Conservation (phyloP, 1,139 yeast species). For the Zhuliangozyma parablackwelliae region DNA sequence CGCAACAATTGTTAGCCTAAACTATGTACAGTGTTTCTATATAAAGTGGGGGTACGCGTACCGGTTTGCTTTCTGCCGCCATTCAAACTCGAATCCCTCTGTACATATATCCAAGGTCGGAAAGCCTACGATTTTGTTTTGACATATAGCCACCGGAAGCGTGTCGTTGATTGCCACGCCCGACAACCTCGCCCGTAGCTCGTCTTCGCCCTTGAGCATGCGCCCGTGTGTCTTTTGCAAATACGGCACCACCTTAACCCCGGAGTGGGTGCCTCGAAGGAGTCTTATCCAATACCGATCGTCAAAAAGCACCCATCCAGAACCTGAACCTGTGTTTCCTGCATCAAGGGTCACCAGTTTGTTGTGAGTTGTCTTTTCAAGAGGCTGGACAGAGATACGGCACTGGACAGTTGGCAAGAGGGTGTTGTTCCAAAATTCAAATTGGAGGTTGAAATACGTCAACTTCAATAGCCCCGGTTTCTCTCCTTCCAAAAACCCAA, state of each 20-base stretch:
- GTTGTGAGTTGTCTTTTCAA: constrained; percentile 11
- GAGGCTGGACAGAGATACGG: constrained; percentile 24
- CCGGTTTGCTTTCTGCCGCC: constrained; percentile 17
- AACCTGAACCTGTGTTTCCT: constrained; percentile 12
- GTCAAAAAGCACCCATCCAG: constrained; percentile 33
- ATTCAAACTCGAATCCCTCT: constrained; percentile 12
- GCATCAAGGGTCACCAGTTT: no score
- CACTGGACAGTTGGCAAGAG: constrained; percentile 3
- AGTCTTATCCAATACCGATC: constrained; percentile 32
- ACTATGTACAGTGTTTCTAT: no score
- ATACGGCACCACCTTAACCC: constrained; percentile 18
- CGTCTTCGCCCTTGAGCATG: constrained; percentile 1
- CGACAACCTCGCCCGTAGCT: not conserved
- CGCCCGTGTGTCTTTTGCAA: constrained; percentile 12
- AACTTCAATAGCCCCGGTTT: constrained; percentile 6
- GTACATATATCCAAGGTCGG: constrained; percentile 17
- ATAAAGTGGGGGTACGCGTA: constrained; percentile 5
- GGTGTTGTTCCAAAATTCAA: constrained; percentile 12
- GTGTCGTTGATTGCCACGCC: no score
- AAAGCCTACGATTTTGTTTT: constrained; percentile 13
- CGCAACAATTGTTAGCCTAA: no score
- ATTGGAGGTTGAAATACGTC: constrained; percentile 20
- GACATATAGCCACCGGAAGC: constrained; percentile 12
- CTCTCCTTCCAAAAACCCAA: constrained; percentile 3
- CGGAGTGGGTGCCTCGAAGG: constrained; percentile 1